phyloP scores from a whole-genome alignment of 257 asterid species.

The Solanum appendiculatum region DNA sequence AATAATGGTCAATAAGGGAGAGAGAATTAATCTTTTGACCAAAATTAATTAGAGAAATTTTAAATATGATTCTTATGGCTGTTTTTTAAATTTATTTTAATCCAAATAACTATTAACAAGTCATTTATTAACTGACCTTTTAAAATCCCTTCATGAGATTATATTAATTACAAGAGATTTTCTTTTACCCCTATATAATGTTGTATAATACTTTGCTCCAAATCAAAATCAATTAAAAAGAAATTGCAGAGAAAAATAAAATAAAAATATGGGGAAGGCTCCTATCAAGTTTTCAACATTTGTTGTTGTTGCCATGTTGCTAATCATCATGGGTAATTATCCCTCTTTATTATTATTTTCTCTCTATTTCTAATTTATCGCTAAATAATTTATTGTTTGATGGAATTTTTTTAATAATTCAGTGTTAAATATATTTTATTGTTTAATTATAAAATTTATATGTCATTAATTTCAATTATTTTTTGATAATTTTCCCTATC shows the following conservation, averaged over 20 bases:
- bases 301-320: not conserved
- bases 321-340: not conserved
- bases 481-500: not conserved
- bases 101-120: not conserved
- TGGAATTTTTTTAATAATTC: too few relatives aligned
- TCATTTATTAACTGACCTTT: not conserved
- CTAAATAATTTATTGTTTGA: too few relatives aligned
- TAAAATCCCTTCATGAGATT: not conserved
- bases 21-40: too few relatives aligned
- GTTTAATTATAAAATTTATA: too few relatives aligned
- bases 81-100: too few relatives aligned
- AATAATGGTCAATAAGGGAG: too few relatives aligned
- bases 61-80: too few relatives aligned
- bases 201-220: not conserved
- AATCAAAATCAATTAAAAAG: not conserved
- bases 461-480: too few relatives aligned
- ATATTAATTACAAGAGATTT: not conserved
- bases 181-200: not conserved
- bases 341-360: not conserved
- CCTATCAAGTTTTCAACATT: not conserved
- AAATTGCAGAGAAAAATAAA: not conserved
- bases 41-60: too few relatives aligned
- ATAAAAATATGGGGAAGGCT: not conserved
- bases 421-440: too few relatives aligned
- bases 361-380: too few relatives aligned